These are phyloP conservation scores for Aureobasidium sp. DNA, from an alignment of 2,329 filamentous ascomycete genomes.

Conservation along the genomic window DNA sequence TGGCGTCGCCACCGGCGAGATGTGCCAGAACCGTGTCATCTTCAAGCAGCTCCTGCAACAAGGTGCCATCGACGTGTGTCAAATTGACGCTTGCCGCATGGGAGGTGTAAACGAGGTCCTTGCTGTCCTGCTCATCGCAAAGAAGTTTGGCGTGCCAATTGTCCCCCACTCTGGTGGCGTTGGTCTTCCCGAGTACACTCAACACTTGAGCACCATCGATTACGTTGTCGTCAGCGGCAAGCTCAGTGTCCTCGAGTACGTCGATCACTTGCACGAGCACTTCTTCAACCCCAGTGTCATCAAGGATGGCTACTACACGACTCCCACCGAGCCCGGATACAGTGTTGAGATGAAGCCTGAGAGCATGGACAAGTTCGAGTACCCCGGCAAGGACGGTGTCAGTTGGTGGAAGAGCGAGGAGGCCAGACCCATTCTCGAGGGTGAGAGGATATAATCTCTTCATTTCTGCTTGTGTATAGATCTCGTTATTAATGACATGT, in stretches of 20 bases:
- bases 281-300: conserved; percentile 77
- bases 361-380: conserved; percentile 74
- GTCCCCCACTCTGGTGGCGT: conserved; percentile 88
- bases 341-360: conserved; percentile 89
- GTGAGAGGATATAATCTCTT: conserved; percentile 35
- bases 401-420: conserved; percentile 83
- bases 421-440: conserved; percentile 66
- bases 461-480: neutral
- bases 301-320: conserved; percentile 80
- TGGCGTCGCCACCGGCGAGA: conserved; percentile 84
- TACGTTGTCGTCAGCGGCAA: conserved; percentile 81
- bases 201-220: conserved; percentile 87
- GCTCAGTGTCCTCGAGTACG: conserved; percentile 78
- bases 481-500: conserved; percentile 3
- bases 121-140: conserved; percentile 80
- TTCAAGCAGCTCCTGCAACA: conserved; percentile 85
- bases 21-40: conserved; percentile 90
- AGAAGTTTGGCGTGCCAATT: conserved; percentile 70
- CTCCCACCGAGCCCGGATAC: conserved; percentile 75
- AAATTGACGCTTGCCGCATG: conserved; percentile 84
- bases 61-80: conserved; percentile 78
- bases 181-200: conserved; percentile 86
- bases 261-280: conserved; percentile 90
- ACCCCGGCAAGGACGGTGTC: conserved; percentile 67
- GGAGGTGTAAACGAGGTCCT: conserved; percentile 89